A percentile compares a stretch with the other conserved stretches of the same genome.
Conservation (phyloP, 139 green algal genomes). For the Pleodorina starrii region DNA sequence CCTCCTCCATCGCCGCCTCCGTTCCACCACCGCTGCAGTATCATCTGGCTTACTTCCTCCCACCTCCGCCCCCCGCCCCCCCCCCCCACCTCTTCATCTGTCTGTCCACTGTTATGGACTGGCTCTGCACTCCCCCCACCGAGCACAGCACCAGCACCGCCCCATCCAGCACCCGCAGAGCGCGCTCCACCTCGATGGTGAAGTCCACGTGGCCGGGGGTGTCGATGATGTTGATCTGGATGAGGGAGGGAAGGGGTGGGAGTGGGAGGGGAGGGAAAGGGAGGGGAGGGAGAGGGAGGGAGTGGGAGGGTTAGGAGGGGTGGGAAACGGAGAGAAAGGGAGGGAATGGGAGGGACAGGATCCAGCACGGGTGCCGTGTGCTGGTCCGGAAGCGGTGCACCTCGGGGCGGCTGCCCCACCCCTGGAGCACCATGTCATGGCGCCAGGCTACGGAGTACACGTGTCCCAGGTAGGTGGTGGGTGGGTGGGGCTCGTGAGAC, state of each 20-base stretch:
- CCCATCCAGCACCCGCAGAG: constrained; percentile 97
- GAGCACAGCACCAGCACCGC: constrained; percentile 97
- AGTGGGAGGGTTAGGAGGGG: not conserved
- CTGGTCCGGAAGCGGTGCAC: not conserved
- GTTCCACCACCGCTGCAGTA: too few species aligned
- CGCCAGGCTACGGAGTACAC: too few species aligned
- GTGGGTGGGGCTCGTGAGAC: too few species aligned
- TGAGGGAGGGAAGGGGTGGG: not conserved
- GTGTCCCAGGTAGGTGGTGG: too few species aligned
- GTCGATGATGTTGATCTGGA: constrained; percentile 99
- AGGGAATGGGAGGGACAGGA: not conserved
- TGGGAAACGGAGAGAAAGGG: not conserved
- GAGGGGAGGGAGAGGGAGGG: not conserved
- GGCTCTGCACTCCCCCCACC: constrained; percentile 94
- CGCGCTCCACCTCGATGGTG: constrained; percentile 97
- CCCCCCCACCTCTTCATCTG: constrained; percentile 86
- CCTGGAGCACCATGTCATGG: too few species aligned
- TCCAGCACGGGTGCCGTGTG: not conserved
- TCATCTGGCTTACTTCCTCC: not conserved
- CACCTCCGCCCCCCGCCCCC: not conserved
- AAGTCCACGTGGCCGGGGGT: constrained; percentile 99
- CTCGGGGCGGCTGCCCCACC: too few species aligned
- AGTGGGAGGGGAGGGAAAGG: not conserved
- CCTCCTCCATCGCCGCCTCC: too few species aligned
- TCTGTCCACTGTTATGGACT: constrained; percentile 96